phyloP scores from a whole-genome alignment of 352 stramenopile species.

The Phytopythium ostracodes region DNA sequence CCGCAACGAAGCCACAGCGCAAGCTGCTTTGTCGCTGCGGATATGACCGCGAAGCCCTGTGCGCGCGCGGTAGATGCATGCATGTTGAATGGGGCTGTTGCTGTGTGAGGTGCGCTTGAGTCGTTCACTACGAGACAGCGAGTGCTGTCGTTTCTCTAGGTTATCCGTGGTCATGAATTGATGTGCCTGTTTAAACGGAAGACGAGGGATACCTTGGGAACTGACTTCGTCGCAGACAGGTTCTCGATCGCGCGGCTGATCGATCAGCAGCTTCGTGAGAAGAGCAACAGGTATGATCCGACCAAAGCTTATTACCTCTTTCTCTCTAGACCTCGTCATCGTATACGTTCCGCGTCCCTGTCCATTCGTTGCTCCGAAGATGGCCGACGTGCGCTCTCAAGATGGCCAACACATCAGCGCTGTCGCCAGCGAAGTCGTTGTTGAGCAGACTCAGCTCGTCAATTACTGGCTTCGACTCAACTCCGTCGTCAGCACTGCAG shows the following conservation, averaged over 20 bases:
- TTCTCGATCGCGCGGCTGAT: neutral
- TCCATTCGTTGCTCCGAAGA: slow-evolving; percentile 63
- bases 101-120: neutral
- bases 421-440: slow-evolving; percentile 52
- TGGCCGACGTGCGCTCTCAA: slow-evolving; percentile 33
- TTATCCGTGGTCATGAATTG: neutral
- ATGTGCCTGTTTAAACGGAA: neutral
- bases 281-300: neutral
- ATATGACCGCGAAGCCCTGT: neutral
- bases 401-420: slow-evolving; percentile 17
- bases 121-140: neutral
- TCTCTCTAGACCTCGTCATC: slow-evolving; percentile 70
- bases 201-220: neutral
- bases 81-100: neutral
- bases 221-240: neutral
- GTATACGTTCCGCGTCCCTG: slow-evolving; percentile 66
- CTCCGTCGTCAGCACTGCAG: neutral
- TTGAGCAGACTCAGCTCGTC: slow-evolving; percentile 60
- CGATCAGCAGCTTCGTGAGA: neutral
- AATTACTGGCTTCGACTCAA: slow-evolving; percentile 12
- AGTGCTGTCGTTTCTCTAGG: neutral
- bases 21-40: slow-evolving; percentile 12
- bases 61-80: neutral
- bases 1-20: slow-evolving; percentile 3
- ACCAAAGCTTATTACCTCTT: neutral